These are phyloP conservation scores for Trichosporon sp. DNA, from an alignment of 1,284 basidiomycete species.

Conservation along the genomic window DNA sequence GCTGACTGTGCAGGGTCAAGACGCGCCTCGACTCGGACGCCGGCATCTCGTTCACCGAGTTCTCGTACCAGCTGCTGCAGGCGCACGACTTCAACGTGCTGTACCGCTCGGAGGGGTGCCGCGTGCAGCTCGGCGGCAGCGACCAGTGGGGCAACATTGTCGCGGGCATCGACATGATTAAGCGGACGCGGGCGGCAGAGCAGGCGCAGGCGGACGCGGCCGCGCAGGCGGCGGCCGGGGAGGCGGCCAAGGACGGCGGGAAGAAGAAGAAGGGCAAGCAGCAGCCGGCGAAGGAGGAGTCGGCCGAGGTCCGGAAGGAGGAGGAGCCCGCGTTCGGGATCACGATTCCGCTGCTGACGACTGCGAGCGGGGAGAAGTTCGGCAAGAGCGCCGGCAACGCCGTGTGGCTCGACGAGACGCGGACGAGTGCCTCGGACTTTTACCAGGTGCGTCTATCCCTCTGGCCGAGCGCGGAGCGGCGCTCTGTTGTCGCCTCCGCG, in stretches of 20 bases:
- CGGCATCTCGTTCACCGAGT: conserved; percentile 93
- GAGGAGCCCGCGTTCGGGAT: conserved; percentile 68
- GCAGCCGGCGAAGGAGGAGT: conserved; percentile 17
- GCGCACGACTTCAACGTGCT: conserved; percentile 90
- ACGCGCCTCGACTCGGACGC: conserved; percentile 64
- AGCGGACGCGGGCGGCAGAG: conserved; percentile 47
- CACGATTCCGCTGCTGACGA: conserved; percentile 91
- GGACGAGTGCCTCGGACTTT: conserved; percentile 82
- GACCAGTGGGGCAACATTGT: conserved; percentile 99
- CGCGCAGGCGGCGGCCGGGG: not conserved
- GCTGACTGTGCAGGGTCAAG: conserved; percentile 84
- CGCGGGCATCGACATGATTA: conserved; percentile 84
- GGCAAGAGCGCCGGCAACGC: conserved; percentile 97
- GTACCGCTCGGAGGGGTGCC: conserved; percentile 62
- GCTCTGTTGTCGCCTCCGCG: not conserved
- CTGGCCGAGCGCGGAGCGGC: not conserved
- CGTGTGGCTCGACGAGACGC: conserved; percentile 71
- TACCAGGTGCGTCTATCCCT: conserved; percentile 66
- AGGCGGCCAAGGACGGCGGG: conserved; percentile 26
- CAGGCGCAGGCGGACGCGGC: conserved; percentile 15
- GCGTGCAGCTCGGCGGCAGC: conserved; percentile 88
- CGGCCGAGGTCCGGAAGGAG: conserved; percentile 13
- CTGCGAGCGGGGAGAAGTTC: conserved; percentile 85
- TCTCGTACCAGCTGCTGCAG: conserved; percentile 94
- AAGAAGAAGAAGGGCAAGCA: conserved; percentile 9